Conservation (phyloP, 2,329 filamentous ascomycete species). For the Fusarium sp. region DNA sequence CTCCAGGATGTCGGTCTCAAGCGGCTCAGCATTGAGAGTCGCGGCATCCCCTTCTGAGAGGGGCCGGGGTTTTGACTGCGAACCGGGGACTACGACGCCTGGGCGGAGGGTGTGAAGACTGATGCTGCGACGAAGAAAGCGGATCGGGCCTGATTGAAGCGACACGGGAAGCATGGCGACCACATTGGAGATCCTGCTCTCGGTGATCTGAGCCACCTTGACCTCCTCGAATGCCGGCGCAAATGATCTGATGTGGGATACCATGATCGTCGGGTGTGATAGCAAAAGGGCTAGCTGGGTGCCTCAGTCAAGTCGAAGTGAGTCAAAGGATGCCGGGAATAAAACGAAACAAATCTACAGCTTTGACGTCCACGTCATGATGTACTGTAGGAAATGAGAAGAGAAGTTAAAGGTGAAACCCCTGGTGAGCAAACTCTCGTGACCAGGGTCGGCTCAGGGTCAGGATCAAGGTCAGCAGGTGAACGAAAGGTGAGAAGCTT, state of each 20-base stretch:
- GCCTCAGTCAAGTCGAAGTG: neutral
- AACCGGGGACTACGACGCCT: conserved; percentile 20
- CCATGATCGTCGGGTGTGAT: conserved; percentile 19
- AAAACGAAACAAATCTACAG: neutral
- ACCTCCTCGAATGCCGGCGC: conserved; percentile 42
- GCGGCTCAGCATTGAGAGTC: conserved; percentile 15
- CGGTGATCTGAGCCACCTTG: conserved; percentile 46
- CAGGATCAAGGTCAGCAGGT: neutral
- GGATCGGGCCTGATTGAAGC: conserved; percentile 59
- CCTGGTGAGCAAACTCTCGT: neutral
- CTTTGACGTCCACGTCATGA: conserved; percentile 22
- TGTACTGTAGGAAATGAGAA: conserved; percentile 7
- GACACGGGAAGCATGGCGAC: conserved; percentile 62
- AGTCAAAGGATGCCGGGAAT: neutral
- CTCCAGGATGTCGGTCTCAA: conserved; percentile 25
- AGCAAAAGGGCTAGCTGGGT: neutral
- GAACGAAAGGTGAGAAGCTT: neutral
- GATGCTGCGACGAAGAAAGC: conserved; percentile 56
- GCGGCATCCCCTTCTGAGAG: conserved; percentile 36
- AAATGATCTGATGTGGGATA: conserved; percentile 28
- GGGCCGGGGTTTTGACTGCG: conserved; percentile 27
- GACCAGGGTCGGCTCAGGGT: neutral
- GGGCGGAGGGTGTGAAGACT: conserved; percentile 44
- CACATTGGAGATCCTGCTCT: conserved; percentile 55
- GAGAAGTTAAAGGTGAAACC: neutral